A percentile compares a stretch with the other conserved stretches of the same genome.
Evolutionary conservation across 2,329 filamentous ascomycete species (phyloP).

Genomic region (Colletotrichum neosansevieriae): DNA sequence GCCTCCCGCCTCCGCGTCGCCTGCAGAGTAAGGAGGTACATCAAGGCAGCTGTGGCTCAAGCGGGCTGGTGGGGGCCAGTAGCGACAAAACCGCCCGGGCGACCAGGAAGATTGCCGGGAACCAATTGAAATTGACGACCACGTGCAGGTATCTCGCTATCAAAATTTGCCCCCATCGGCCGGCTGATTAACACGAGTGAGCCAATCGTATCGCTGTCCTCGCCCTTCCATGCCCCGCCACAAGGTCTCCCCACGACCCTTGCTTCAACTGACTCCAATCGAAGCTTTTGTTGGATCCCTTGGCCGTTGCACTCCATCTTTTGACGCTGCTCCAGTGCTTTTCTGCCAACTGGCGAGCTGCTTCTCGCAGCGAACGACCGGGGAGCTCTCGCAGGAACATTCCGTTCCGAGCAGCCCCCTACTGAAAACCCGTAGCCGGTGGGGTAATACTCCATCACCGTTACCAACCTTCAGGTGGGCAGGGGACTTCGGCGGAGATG

Average conservation of each 20-base stretch:
- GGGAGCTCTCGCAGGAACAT: slow-evolving; percentile 7
- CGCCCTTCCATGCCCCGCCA: slow-evolving; percentile 35
- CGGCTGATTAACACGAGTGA: not conserved
- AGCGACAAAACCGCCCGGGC: not conserved
- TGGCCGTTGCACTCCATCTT: slow-evolving; percentile 15
- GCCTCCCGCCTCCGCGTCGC: slow-evolving; percentile 38
- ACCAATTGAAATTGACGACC: slow-evolving; percentile 16
- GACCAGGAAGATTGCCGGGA: slow-evolving; percentile 11
- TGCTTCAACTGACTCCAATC: slow-evolving; percentile 15
- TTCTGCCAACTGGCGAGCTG: slow-evolving; percentile 13
- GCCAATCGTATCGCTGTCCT: slow-evolving; percentile 26
- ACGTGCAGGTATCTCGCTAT: slow-evolving; percentile 36
- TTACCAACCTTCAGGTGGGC: slow-evolving; percentile 31
- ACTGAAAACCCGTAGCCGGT: slow-evolving; percentile 26
- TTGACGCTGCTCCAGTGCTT: not conserved
- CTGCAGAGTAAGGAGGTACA: slow-evolving; percentile 31
- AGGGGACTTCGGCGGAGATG: slow-evolving; percentile 29
- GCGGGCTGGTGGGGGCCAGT: not conserved
- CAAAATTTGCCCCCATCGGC: slow-evolving; percentile 20
- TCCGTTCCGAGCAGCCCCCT: slow-evolving; percentile 11
- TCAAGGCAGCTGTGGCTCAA: slow-evolving; percentile 26
- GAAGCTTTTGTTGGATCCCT: slow-evolving; percentile 19
- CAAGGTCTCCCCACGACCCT: slow-evolving; percentile 34
- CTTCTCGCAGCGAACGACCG: slow-evolving; percentile 15
- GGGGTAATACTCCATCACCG: slow-evolving; percentile 30